Evolutionary conservation across 2,329 filamentous ascomycete species (phyloP).

Genomic region (Capronia epimyces): DNA sequence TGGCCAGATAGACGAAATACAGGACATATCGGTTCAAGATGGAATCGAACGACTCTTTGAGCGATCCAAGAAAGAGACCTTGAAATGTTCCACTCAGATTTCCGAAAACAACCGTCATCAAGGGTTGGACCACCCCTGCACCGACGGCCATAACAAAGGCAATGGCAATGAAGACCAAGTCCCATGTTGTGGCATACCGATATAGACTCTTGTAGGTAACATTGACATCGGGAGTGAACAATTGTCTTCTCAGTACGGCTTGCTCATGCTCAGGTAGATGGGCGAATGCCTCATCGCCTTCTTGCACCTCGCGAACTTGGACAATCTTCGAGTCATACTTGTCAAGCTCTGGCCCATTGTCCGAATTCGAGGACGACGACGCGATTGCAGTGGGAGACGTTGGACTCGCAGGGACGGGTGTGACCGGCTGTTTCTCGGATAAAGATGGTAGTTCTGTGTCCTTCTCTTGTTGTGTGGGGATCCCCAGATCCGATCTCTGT

Average conservation of each 20-base stretch:
- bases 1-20: slow-evolving; percentile 80
- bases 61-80: slow-evolving; percentile 50
- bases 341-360: slow-evolving; percentile 19
- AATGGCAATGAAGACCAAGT: slow-evolving; percentile 59
- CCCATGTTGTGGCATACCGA: slow-evolving; percentile 63
- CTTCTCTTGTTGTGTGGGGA: slow-evolving; percentile 23
- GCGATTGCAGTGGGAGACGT: slow-evolving; percentile 4
- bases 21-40: slow-evolving; percentile 61
- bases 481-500: slow-evolving; percentile 20
- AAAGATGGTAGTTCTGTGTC: slow-evolving; percentile 9
- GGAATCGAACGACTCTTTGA: slow-evolving; percentile 52
- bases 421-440: slow-evolving; percentile 12
- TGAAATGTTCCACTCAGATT: slow-evolving; percentile 68
- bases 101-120: slow-evolving; percentile 77
- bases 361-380: slow-evolving; percentile 17
- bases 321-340: slow-evolving; percentile 30
- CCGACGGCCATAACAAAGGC: slow-evolving; percentile 61
- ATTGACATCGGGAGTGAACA: slow-evolving; percentile 59
- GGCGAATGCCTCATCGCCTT: slow-evolving; percentile 50
- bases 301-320: slow-evolving; percentile 32
- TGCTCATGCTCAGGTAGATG: slow-evolving; percentile 63
- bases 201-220: slow-evolving; percentile 62
- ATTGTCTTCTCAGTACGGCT: slow-evolving; percentile 61
- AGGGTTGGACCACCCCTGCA: slow-evolving; percentile 67
- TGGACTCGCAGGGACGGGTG: slow-evolving; percentile 11